Evolutionary conservation across 1,284 basidiomycete species (phyloP).

Genomic region (Schizopora paradoxa): DNA sequence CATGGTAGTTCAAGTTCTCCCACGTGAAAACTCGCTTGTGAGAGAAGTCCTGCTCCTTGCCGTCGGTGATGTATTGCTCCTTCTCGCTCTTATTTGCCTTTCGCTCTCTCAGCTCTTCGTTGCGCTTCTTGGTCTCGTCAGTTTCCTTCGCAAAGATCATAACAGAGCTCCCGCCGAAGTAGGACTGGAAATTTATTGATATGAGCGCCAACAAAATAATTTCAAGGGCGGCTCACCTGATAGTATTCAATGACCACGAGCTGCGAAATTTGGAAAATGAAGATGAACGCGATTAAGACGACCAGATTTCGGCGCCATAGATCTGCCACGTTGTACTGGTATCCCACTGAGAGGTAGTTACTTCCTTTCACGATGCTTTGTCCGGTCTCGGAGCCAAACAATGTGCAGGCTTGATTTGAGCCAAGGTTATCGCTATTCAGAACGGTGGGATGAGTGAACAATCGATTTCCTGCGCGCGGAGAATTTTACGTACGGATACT

Average conservation of each 20-base stretch:
- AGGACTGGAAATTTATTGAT: slow-evolving; percentile 37
- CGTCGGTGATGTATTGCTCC: slow-evolving; percentile 31
- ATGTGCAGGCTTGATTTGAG: slow-evolving; percentile 64
- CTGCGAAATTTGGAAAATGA: slow-evolving; percentile 64
- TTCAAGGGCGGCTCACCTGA: slow-evolving; percentile 40
- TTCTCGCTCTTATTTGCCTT: slow-evolving; percentile 34
- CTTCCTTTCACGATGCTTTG: slow-evolving; percentile 44
- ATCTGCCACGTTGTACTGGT: slow-evolving; percentile 43
- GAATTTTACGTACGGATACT: slow-evolving; percentile 55
- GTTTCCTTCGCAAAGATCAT: slow-evolving; percentile 71
- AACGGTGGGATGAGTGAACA: slow-evolving; percentile 6
- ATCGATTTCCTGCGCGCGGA: slow-evolving; percentile 6
- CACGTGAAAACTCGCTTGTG: slow-evolving; percentile 61
- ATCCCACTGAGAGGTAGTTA: slow-evolving; percentile 56
- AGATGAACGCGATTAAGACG: slow-evolving; percentile 55
- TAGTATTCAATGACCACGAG: slow-evolving; percentile 56
- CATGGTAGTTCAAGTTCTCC: slow-evolving; percentile 67
- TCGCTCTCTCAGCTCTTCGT: slow-evolving; percentile 52
- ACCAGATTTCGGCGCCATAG: slow-evolving; percentile 59
- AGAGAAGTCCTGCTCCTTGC: slow-evolving; percentile 20
- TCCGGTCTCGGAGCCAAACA: slow-evolving; percentile 53
- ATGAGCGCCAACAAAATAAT: background rate
- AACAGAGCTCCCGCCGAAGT: slow-evolving; percentile 40
- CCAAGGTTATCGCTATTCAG: slow-evolving; percentile 41
- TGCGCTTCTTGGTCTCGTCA: slow-evolving; percentile 61